Percentiles rank a stretch among this genome's conserved stretches.
Conservation (phyloP, 345 rosid genomes). For the Camelina sativa region DNA sequence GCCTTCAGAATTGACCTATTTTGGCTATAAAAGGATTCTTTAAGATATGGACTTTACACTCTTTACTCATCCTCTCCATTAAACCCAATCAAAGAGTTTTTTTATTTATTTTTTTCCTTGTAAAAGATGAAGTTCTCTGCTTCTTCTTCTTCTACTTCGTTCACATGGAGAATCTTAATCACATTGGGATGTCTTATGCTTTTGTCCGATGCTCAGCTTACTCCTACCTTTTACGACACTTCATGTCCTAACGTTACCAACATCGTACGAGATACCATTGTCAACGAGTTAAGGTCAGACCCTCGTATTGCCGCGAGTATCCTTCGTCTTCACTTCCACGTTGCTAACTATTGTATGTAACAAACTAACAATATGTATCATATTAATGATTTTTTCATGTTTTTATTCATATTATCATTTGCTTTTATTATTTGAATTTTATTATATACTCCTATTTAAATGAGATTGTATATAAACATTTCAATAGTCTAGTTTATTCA, state of each 20-base stretch:
- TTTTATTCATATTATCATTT: neutral
- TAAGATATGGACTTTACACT: conserved; percentile 24
- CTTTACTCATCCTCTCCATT: conserved; percentile 20
- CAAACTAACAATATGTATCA: neutral
- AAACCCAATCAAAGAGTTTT: neutral
- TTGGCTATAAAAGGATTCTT: conserved; percentile 36
- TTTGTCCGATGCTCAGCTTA: conserved; percentile 42
- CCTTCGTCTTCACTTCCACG: conserved; percentile 59
- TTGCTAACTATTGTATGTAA: neutral
- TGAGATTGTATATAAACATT: neutral
- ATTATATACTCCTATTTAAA: neutral
- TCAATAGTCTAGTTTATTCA: neutral
- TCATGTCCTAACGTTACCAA: conserved; percentile 59
- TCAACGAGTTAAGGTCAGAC: conserved; percentile 47
- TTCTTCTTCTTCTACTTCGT: neutral
- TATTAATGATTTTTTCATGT: neutral
- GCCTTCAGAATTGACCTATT: conserved; percentile 36
- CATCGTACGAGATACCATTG: conserved; percentile 52
- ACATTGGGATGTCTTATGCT: conserved; percentile 39
- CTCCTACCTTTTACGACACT: conserved; percentile 57
- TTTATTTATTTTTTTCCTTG: neutral
- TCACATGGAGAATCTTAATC: conserved; percentile 36
- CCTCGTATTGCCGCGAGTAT: conserved; percentile 64
- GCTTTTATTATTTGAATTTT: neutral
- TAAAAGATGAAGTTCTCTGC: conserved; percentile 30